Base-by-base conservation (phyloP, 495 filamentous ascomycete species). In the Aspergillus sclerotiicarbonarius region DNA sequence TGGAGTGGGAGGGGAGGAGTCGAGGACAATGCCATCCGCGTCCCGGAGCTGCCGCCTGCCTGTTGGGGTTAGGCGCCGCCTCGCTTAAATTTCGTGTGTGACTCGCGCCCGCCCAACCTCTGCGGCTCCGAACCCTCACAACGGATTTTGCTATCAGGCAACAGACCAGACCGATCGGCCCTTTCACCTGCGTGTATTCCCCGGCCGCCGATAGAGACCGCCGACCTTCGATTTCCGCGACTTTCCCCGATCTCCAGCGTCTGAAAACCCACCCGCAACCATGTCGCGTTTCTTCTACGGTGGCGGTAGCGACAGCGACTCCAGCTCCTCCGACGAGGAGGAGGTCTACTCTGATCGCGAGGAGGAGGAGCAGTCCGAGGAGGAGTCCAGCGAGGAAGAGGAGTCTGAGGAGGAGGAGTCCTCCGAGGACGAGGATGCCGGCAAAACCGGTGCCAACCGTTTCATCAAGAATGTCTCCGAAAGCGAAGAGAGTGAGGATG, bases 281-380 rank as follows among this genome's bases (percentile, higher is more conserved):
- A 74, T 74, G 76, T 98, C 94, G 84, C 90, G 93, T 72, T 98
- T 98, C 80, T 98, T 98, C 84, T 89, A 91, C 76, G 87, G 87
- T 65, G 88, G 87, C 73, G 90, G 91, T 77, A 92, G 91, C 81
- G 92, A 91, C 76, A 94, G 90, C 72, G 81, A 84, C 61, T 77
- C 74, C 69, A 80, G 74, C 67, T 79, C 77, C 71, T 95, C 90
- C 60, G 91, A 95, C 69, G 93, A 96, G 76, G 88, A 92, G 78
- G 90, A 93, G 76, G 82, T 95, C 71, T 92, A 93, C 83, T 87
- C 85, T 62, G 86, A 84, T 63, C 83, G 84, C 62, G 88, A 87
- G 70, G 84, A 86, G 66, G 82, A 85, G 68, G 76, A 78, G 64
- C 73, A 82, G 57, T 67, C 67, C 49, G 90, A 94, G 74, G 88